Base-by-base conservation (phyloP, 331 rosid genomes). In the Acacia concinna region DNA sequence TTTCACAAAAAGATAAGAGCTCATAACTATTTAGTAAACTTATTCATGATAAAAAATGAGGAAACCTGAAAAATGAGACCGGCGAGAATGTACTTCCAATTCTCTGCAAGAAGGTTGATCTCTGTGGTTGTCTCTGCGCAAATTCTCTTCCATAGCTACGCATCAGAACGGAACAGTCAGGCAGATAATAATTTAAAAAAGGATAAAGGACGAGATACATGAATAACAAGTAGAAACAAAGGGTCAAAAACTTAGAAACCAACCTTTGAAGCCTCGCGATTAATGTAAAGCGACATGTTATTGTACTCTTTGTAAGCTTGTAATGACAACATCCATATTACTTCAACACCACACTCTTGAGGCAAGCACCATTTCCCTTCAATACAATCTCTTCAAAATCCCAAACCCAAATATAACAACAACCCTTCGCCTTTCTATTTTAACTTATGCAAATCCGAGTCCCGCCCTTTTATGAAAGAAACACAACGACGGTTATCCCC, bases 241-340 rank as follows among this genome's bases (percentile, higher is more conserved):
- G 5, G 13, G 37, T 13, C 1, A 28, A 20, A 63, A 69, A 68
- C 6, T 5, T n/a, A 18, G n/a, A 57, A 74, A 27, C 59, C 73
- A 89, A 95, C 99, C 98, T 96, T 96, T 27, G 99, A 93, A 70
- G 99, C 85, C 88, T 96, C 96, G 83, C 96, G 99, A 77, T 97
- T 89, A 89, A 96, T 88, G 91, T 93, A 93, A 85, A 89, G 86
- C 82, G 95, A 85, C 99, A 96, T 95, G 87, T 89, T 91, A 49
- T 81, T 78, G 63, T 79, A 57, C 52, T 38, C 82, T 41, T 84
- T 59, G 78, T 76, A 81, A 37, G 70, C 84, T 81, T 71, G 76
- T 27, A 72, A 84, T 74, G 87, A 83, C 87, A 80, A 91, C 81
- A 83, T 88, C 96, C 96, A 93, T 91, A 88, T 82, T 86, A 95